Percentiles rank a stretch among this genome's conserved stretches.
Evolutionary conservation across 305 asterid species (phyloP).

Genomic region (Solanum aculeatissimum): DNA sequence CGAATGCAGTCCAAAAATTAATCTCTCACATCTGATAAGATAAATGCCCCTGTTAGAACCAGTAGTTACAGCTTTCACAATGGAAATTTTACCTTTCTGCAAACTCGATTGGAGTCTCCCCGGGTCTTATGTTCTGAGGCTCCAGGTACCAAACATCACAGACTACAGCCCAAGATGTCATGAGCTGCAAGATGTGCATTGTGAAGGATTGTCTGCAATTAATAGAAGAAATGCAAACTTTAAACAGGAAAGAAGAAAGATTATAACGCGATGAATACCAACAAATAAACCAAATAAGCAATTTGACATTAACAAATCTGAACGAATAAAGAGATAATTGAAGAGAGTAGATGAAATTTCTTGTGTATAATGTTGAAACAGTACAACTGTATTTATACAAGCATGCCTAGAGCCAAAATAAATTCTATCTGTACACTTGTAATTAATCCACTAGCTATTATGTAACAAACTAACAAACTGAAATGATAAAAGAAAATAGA

Average conservation of each 20-base stretch:
- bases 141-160: slow-evolving; percentile 99
- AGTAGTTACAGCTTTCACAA: neutral
- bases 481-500: no score
- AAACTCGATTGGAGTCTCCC: slow-evolving; percentile 88
- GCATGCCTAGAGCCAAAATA: no score
- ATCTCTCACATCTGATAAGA: neutral
- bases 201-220: slow-evolving; percentile 31
- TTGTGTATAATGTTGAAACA: no score
- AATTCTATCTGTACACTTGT: no score
- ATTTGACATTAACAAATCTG: slow-evolving; percentile 11
- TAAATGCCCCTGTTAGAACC: neutral
- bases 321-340: no score
- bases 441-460: no score
- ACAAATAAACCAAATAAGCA: neutral
- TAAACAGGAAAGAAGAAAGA: neutral
- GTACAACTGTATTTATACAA: no score
- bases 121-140: slow-evolving; percentile 84
- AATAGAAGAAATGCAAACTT: neutral
- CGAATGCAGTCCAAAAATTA: neutral
- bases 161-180: slow-evolving; percentile 84
- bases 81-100: slow-evolving; percentile 30
- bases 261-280: neutral
- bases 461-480: no score
- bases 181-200: slow-evolving; percentile 35
- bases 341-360: no score